Evolutionary conservation across 495 filamentous ascomycete species (phyloP), one percentile per base, ranked within the genome.

Genomic region (Penicillium samsonianum): DNA sequence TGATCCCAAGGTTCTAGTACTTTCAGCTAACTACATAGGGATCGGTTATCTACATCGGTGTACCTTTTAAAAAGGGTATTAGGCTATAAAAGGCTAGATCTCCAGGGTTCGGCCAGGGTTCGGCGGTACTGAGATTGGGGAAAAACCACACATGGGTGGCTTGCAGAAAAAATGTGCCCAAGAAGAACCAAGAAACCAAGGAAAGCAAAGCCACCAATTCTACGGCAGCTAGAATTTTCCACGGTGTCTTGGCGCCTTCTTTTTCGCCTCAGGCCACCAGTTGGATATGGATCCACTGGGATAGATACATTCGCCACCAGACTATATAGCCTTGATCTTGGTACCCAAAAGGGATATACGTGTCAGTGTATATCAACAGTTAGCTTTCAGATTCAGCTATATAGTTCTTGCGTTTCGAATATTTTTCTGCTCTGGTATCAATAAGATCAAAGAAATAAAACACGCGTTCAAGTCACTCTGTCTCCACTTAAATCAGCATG

Each of bases 361-460:
- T 22, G 47, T 50, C 14, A 37, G 5, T 1, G n/a, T 1, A n/a
- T 35, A 50, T 25, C 0, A 37, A 8, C n/a, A 8, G 2, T 22
- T n/a, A 3, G 1, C 3, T 3, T 11, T 35, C 8, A 10, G 4
- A 2, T 22, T 30, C n/a, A 31, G 6, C 20, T 26, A 26, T 7
- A 7, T 17, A 0, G 10, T 4, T 26, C 7, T 31, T 6, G 14
- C 5, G 22, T 37, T 20, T 37, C 17, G 5, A 38, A 2, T 0
- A 1, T 10, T 16, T n/a, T 12, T 9, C 0, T 2, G 3, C 11
- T 2, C 5, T 11, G 3, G 17, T 11, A n/a, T 2, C 0, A 14
- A 22, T 7, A 47, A 28, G 53, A 55, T 55, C 53, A 55, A 37
- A 40, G 43, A 47, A 20, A 37, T 23, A 47, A 47, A 46, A 45